Evolutionary conservation across 441 rosid species (phyloP).

Genomic region (Bocquillonia castaneifolia): DNA sequence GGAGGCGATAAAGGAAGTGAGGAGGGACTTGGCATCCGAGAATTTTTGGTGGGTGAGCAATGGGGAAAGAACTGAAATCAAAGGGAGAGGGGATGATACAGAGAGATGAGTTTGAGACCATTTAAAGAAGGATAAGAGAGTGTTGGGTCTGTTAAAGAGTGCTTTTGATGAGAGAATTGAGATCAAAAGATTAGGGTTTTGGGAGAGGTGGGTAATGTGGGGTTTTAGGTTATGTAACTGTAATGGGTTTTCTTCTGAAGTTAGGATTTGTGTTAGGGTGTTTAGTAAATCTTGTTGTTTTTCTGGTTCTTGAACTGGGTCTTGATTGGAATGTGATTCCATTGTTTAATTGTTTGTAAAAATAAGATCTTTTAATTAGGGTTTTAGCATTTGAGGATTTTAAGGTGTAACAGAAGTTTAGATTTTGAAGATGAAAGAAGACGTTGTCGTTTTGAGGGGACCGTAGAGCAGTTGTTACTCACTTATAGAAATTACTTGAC

Average conservation of each 20-base stretch:
- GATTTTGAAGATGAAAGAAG: too few species aligned
- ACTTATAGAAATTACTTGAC: too few species aligned
- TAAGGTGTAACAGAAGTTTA: too few species aligned
- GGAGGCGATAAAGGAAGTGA: slow-evolving; percentile 54
- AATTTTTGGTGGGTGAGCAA: slow-evolving; percentile 50
- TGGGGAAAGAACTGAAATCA: slow-evolving; percentile 55
- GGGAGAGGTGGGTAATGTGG: slow-evolving; percentile 40
- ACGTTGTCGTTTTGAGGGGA: too few species aligned
- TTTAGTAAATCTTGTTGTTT: too few species aligned
- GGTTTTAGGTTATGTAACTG: slow-evolving; percentile 37
- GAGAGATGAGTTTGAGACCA: slow-evolving; percentile 45
- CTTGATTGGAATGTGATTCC: neutral
- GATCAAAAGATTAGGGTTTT: slow-evolving; percentile 37
- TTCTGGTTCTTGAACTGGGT: slow-evolving; percentile 19
- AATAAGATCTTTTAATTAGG: too few species aligned
- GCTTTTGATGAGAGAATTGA: slow-evolving; percentile 49
- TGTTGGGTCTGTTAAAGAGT: slow-evolving; percentile 37
- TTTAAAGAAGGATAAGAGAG: slow-evolving; percentile 50
- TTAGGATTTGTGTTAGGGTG: slow-evolving; percentile 37
- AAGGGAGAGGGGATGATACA: slow-evolving; percentile 41
- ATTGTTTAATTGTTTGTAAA: neutral
- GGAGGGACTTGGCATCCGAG: slow-evolving; percentile 61
- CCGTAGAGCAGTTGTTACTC: too few species aligned
- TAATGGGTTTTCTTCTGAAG: slow-evolving; percentile 17
- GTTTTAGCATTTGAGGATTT: neutral